These are phyloP conservation scores for Daldinia sp. DNA, from an alignment of 2,329 filamentous ascomycete species.

Conservation along the genomic window DNA sequence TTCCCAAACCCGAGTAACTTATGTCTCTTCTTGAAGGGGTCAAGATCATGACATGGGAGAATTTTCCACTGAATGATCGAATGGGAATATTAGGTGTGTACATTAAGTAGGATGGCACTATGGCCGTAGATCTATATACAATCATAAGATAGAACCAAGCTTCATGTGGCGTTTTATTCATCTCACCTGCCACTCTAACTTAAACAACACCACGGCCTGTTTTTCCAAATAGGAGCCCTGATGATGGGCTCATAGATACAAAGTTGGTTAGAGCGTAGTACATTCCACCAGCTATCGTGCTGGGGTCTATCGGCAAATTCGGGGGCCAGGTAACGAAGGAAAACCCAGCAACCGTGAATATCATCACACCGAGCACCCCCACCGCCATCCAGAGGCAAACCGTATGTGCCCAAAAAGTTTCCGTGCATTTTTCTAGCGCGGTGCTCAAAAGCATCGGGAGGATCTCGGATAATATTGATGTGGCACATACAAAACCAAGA, in stretches of 20 bases:
- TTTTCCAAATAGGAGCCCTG: conserved; percentile 34
- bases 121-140: no score
- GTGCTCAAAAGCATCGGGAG: conserved; percentile 64
- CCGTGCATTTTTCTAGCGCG: conserved; percentile 60
- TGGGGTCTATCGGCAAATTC: conserved; percentile 60
- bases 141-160: no score
- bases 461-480: conserved; percentile 62
- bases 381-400: conserved; percentile 58
- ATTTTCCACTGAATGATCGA: no score
- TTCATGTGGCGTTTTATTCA: background rate
- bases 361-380: conserved; percentile 58
- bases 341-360: conserved; percentile 52
- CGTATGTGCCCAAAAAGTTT: conserved; percentile 55
- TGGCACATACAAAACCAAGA: conserved; percentile 56
- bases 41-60: no score
- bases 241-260: conserved; percentile 34
- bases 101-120: no score
- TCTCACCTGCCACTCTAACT: background rate
- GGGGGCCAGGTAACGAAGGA: conserved; percentile 59
- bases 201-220: conserved; percentile 13
- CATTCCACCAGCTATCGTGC: conserved; percentile 60
- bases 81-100: no score
- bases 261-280: conserved; percentile 54
- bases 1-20: background rate
- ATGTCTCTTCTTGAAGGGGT: background rate